A percentile compares a stretch with the other conserved stretches of the same genome.
Evolutionary conservation across 768 basidiomycete genomes (phyloP).

Genomic region (Gyrodon lividus): DNA sequence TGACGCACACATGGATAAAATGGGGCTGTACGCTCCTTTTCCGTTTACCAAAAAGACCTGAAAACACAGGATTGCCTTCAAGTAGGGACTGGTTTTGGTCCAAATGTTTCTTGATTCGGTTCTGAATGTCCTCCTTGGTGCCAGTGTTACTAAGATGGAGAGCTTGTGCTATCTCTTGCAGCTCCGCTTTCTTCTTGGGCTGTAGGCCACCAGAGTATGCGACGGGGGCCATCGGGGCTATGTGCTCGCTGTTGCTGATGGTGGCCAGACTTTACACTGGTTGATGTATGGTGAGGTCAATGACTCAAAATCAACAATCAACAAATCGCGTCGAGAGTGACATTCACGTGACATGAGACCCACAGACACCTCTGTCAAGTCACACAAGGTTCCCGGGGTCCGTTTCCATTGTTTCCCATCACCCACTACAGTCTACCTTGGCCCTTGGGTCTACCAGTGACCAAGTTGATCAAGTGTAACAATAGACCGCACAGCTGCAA

Average conservation of each 20-base stretch:
- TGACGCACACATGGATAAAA: conserved; percentile 11
- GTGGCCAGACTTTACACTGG: not conserved
- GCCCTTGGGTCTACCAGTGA: no score
- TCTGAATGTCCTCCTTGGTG: conserved; percentile 61
- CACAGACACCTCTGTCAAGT: not conserved
- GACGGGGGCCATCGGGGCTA: conserved; percentile 40
- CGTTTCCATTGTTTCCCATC: not conserved
- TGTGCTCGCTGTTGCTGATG: not conserved
- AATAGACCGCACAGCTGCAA: conserved; percentile 1
- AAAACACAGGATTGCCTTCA: conserved; percentile 56
- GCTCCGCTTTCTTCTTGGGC: conserved; percentile 68
- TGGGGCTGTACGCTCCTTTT: conserved; percentile 32
- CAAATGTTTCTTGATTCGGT: conserved; percentile 62
- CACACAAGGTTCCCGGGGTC: not conserved
- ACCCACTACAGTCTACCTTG: no score
- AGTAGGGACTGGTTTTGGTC: conserved; percentile 52
- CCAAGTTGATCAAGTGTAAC: not conserved
- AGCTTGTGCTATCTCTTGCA: conserved; percentile 58
- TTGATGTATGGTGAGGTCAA: conserved; percentile 17
- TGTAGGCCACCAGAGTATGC: conserved; percentile 52
- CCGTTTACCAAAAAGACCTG: conserved; percentile 49
- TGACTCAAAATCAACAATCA: conserved; percentile 26
- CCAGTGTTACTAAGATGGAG: conserved; percentile 53
- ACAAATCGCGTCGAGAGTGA: conserved; percentile 27
- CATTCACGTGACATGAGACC: conserved; percentile 21